Evolutionary conservation across 2,329 filamentous ascomycete genomes (phyloP).

Genomic region (Ceratocystis cubensis): DNA sequence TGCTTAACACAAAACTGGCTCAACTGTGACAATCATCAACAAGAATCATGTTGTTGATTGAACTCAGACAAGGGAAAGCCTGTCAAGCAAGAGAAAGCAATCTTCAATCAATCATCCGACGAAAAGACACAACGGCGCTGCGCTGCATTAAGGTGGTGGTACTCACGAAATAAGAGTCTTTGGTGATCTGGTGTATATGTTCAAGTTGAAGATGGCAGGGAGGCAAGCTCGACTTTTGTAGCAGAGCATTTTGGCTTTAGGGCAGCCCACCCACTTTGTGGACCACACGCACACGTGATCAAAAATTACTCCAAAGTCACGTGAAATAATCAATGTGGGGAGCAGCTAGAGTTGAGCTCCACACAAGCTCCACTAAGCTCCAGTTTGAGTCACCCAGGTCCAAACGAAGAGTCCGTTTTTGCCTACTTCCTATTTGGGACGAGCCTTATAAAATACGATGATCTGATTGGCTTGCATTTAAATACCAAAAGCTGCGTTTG

Average conservation of each 20-base stretch:
- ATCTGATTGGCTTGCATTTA: slow-evolving; percentile 14
- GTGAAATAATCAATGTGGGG: slow-evolving; percentile 7
- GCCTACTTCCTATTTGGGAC: slow-evolving; percentile 4
- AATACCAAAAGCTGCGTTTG: not conserved
- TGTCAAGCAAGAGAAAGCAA: not conserved
- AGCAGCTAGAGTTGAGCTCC: slow-evolving; percentile 6
- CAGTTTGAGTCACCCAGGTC: slow-evolving; percentile 16
- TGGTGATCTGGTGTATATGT: slow-evolving; percentile 19
- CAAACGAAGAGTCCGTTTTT: not conserved
- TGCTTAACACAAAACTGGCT: not conserved
- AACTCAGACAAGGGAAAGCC: not conserved
- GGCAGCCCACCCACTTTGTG: slow-evolving; percentile 20
- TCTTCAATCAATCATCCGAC: not conserved
- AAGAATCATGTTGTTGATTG: not conserved
- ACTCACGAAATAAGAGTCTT: slow-evolving; percentile 21
- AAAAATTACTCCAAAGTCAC: slow-evolving; percentile 11
- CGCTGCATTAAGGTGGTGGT: not conserved
- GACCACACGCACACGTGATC: slow-evolving; percentile 20
- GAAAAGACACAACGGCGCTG: not conserved
- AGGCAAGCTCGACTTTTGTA: slow-evolving; percentile 20
- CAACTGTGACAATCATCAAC: not conserved
- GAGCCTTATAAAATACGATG: not conserved
- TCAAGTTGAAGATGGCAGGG: slow-evolving; percentile 8
- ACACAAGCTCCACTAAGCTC: slow-evolving; percentile 17
- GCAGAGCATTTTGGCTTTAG: slow-evolving; percentile 21